Evolutionary conservation across 2,329 filamentous ascomycete genomes (phyloP).

Genomic region (Diplodia intermedia): DNA sequence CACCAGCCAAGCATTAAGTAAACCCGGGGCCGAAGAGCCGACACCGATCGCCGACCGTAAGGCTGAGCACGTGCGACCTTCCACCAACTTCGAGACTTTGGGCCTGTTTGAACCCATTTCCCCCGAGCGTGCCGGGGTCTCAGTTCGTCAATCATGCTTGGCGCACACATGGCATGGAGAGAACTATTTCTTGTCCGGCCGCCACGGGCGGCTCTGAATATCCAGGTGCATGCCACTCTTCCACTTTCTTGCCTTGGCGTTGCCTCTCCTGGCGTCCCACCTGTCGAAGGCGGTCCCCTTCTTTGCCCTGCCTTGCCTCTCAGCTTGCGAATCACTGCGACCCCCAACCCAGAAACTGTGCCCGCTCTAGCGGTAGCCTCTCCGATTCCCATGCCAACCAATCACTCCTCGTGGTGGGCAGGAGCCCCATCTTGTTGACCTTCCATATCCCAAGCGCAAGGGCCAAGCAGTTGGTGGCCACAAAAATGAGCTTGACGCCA

Average conservation of each 20-base stretch:
- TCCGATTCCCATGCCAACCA: slow-evolving; percentile 93
- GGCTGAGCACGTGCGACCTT: slow-evolving; percentile 21
- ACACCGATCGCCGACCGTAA: slow-evolving; percentile 20
- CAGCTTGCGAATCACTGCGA: neutral
- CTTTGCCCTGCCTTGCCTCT: neutral
- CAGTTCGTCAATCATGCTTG: neutral
- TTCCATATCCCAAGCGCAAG: slow-evolving; percentile 93
- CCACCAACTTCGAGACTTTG: neutral
- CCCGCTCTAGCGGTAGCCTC: slow-evolving; percentile 28
- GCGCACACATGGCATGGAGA: neutral
- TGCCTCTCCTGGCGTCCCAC: too few relatives aligned
- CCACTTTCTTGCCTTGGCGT: neutral
- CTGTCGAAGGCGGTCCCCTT: neutral
- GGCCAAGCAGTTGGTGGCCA: slow-evolving; percentile 84
- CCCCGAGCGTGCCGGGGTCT: neutral
- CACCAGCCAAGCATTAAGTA: slow-evolving; percentile 1
- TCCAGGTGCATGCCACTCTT: neutral
- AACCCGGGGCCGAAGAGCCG: slow-evolving; percentile 14
- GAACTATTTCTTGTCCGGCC: neutral
- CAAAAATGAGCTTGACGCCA: slow-evolving; percentile 84
- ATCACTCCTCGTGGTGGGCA: slow-evolving; percentile 96
- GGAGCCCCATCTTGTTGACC: slow-evolving; percentile 91
- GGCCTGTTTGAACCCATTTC: neutral
- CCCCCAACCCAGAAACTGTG: slow-evolving; percentile 29
- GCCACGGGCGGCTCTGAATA: neutral